Percentiles rank a stretch among this genome's conserved stretches.
Evolutionary conservation across 768 basidiomycete genomes (phyloP).

Genomic region (Mycena galericulata): DNA sequence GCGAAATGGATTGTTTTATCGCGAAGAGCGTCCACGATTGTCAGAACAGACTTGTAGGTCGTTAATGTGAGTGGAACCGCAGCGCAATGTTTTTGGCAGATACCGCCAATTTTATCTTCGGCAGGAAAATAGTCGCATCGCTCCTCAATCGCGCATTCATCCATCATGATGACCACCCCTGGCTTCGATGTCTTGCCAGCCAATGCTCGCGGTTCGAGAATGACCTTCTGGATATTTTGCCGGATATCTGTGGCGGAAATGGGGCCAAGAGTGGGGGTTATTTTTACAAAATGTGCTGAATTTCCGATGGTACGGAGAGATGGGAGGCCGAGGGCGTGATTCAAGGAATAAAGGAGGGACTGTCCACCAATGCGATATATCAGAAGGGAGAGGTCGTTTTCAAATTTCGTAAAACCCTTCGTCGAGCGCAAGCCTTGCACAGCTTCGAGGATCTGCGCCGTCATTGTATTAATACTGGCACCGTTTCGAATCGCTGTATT

Average conservation of each 20-base stretch:
- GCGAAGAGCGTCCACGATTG: neutral
- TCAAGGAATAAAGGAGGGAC: neutral
- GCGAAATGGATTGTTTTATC: constrained; percentile 10
- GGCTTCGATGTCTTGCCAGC: neutral
- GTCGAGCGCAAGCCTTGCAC: neutral
- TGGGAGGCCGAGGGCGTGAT: neutral
- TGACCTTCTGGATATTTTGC: constrained; percentile 19
- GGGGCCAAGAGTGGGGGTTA: constrained; percentile 24
- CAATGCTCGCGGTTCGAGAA: constrained; percentile 4
- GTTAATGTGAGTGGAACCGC: neutral
- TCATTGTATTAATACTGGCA: constrained; percentile 23
- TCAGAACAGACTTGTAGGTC: constrained; percentile 14
- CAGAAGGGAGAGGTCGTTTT: constrained; percentile 14
- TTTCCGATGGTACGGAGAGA: neutral
- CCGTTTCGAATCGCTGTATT: constrained; percentile 1
- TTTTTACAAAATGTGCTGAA: neutral
- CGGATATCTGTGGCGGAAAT: neutral
- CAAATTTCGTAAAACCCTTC: constrained; percentile 1
- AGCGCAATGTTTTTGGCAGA: constrained; percentile 29
- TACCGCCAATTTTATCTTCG: constrained; percentile 19
- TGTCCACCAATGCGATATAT: neutral
- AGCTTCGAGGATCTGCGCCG: constrained; percentile 15
- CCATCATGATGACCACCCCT: constrained; percentile 25
- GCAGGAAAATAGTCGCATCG: constrained; percentile 11
- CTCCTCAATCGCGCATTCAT: constrained; percentile 28